A percentile compares a stretch with the other conserved stretches of the same genome.
These are phyloP conservation scores for Rhodamnia rubescens DNA, from an alignment of 345 rosid genomes.

Conservation along the genomic window DNA sequence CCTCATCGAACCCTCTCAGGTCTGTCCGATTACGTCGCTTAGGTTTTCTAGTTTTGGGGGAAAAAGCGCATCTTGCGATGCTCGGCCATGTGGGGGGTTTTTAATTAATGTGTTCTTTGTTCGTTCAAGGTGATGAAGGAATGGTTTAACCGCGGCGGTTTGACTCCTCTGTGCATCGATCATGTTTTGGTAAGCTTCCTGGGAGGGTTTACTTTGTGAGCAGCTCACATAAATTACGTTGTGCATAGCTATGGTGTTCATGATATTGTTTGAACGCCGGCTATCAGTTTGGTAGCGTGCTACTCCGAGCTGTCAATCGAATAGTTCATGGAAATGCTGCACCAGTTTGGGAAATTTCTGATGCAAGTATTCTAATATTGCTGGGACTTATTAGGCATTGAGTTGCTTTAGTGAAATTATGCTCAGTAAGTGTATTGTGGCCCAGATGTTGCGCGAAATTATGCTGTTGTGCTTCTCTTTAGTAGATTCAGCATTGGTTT, in stretches of 20 bases:
- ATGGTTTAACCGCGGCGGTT: constrained; percentile 75
- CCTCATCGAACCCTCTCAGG: constrained; percentile 54
- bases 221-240: neutral
- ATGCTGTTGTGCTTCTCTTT: neutral
- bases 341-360: neutral
- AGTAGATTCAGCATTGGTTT: neutral
- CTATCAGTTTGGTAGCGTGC: neutral
- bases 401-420: neutral
- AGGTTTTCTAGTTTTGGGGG: neutral
- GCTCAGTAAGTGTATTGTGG: neutral
- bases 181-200: constrained; percentile 57
- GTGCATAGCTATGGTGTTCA: neutral
- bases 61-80: neutral
- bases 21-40: neutral
- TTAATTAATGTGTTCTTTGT: neutral
- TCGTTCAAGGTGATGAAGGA: constrained; percentile 34
- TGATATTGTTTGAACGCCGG: neutral
- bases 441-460: neutral
- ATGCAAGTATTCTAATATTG: neutral
- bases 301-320: neutral
- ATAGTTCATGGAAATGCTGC: neutral
- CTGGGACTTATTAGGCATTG: neutral
- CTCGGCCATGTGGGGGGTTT: neutral
- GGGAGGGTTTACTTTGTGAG: neutral
- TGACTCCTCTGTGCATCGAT: constrained; percentile 78